Base-by-base conservation (phyloP, 495 filamentous ascomycete species). In the Trichoderma virens region DNA sequence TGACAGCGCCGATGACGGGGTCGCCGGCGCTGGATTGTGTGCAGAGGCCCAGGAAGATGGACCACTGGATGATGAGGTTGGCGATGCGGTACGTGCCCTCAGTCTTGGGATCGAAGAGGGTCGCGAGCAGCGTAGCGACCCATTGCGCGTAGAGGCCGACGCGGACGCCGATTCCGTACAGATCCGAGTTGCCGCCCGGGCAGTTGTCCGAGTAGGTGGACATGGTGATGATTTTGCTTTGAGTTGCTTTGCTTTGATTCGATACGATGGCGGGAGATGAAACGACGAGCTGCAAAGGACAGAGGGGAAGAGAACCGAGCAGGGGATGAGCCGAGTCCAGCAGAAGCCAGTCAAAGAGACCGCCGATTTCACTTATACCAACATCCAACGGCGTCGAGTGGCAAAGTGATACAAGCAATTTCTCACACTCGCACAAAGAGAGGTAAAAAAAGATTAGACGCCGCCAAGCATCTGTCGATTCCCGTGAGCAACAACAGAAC, bases 111-210 rank as follows among this genome's bases (percentile, higher is more conserved):
- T 64, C 32, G 65, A 69, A 69, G 25, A 69, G 51, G 2, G 64
- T 69, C 9, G 63, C 65, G 1, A 69, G 63, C 6, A 69, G 65
- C 3, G 67, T 69, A 11, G 65, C 65, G 0, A 65, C 20, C 16
- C 65, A 69, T 31, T 69, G 67, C 25, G 67, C 61, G 38, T 69
- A 69, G 41, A 69, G 64, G 30, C 67, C 67, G n/a, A 67, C 54
- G 61, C 67, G 63, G 34, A 69, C 67, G 3, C 67, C 67, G 32
- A 69, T 38, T 1, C 67, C 67, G 63, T 69, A 69, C 38, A 60
- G 61, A 20, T 69, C 67, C 18, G 62, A 56, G 27, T 69, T 43
- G 28, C 67, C 67, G 13, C 34, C 18, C 23, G 64, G 62, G 61
- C 67, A 69, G 11, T 34, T 9, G 47, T 35, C 13, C 34, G 13